Evolutionary conservation across 441 rosid species (phyloP).

Genomic region (Euphorbia celastroides): DNA sequence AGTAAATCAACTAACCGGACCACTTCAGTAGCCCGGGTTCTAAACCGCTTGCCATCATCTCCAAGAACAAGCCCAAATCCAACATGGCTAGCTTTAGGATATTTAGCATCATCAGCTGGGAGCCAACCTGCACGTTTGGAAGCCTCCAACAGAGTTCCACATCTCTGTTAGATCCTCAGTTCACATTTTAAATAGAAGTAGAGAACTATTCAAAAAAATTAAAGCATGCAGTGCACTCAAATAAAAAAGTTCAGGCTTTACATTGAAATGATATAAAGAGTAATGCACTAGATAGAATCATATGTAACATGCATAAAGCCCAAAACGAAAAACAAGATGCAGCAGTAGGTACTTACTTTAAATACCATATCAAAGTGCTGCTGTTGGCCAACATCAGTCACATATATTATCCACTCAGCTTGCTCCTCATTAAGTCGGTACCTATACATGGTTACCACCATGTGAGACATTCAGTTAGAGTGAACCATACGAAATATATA

Average conservation of each 20-base stretch:
- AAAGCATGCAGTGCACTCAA: not conserved
- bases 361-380: constrained; percentile 86
- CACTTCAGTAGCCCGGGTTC: constrained; percentile 77
- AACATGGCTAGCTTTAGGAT: constrained; percentile 73
- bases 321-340: constrained; percentile 6
- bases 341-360: constrained; percentile 44
- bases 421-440: constrained; percentile 89
- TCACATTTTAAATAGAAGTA: not conserved
- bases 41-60: constrained; percentile 86
- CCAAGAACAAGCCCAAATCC: constrained; percentile 91
- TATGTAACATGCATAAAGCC: not conserved
- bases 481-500: not conserved
- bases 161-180: constrained; percentile 12
- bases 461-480: constrained; percentile 11
- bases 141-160: constrained; percentile 47
- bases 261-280: not conserved
- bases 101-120: constrained; percentile 42
- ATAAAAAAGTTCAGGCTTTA: not conserved
- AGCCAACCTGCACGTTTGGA: constrained; percentile 83
- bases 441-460: constrained; percentile 37
- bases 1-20: constrained; percentile 90
- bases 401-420: constrained; percentile 93
- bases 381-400: constrained; percentile 95
- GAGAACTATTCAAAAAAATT: not conserved
- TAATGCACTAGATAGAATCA: not conserved